Evolutionary conservation across 805 yeast species (phyloP), one percentile per base, ranked within the genome.

Genomic region (Teunomyces stri): DNA sequence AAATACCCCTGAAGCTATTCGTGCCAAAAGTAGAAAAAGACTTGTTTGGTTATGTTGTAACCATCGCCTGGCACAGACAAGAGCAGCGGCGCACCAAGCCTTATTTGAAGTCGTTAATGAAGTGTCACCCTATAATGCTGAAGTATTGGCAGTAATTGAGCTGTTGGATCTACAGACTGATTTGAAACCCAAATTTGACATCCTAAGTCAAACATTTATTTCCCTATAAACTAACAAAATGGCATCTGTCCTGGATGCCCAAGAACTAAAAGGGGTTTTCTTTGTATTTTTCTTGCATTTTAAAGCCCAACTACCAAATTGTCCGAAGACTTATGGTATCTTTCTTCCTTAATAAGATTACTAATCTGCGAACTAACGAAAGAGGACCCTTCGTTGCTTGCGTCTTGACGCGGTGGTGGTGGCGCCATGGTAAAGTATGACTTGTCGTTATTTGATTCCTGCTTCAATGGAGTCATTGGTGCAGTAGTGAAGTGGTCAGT

Each of bases 21-120:
- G 45, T 35, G 3, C 20, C 2, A 58, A 55, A 53, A 48, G 58
- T 10, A 37, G 51, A 9, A 35, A 36, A 27, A 51, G 61, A 56
- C 50, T 62, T 40, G 46, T 54, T 22, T 64, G 65, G 63, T 46
- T 68, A 31, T 57, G 64, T 28, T 60, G 62, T 6, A 58, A 51
- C 13, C 76, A 75, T 49, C 60, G 62, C 2, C 36, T 57, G 10
- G 60, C 62, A 1, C 53, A 55, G 25, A 69, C 73, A 0, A 60
- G 81, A 1, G 49, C 50, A 3, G 31, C 66, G 44, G 74, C 79
- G 0, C 65, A 75, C 10, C 80, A 77, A 42, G 70, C 68, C 22
- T 45, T 79, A 6, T 76, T 64, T 49, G 76, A 70, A 44, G 53
- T 66, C 4, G 56, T 58, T 35, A 63, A 56, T 31, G 74, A 69